Evolutionary conservation across 345 rosid genomes (phyloP).

Genomic region (Pistacia vera): DNA sequence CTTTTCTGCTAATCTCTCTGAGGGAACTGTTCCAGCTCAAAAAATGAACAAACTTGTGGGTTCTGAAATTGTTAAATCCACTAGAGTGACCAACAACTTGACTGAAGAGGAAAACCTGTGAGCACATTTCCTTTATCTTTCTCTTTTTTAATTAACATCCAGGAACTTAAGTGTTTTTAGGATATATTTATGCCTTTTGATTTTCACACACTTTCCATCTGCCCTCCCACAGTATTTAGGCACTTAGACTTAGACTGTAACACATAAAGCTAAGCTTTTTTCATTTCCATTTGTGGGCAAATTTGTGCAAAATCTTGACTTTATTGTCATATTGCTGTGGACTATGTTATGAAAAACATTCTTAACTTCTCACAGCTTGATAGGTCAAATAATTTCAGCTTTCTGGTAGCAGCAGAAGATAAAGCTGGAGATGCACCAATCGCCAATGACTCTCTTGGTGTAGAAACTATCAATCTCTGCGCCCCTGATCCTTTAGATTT

Average conservation of each 20-base stretch:
- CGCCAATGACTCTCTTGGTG: conserved; percentile 31
- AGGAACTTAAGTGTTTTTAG: background rate
- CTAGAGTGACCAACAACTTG: conserved; percentile 18
- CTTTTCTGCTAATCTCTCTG: conserved; percentile 7
- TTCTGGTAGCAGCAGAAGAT: conserved; percentile 23
- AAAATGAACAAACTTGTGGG: conserved; percentile 26
- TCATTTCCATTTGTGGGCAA: background rate
- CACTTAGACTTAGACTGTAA: background rate
- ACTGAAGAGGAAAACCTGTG: conserved; percentile 34
- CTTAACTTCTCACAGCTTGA: conserved; percentile 57
- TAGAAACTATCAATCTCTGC: conserved; percentile 38
- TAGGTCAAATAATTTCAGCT: conserved; percentile 43
- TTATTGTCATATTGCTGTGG: conserved; percentile 17
- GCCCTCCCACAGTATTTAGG: background rate
- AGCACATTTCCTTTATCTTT: conserved; percentile 6
- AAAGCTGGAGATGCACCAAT: conserved; percentile 31
- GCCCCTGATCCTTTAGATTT: conserved; percentile 67
- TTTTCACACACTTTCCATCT: conserved; percentile 4
- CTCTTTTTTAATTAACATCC: background rate
- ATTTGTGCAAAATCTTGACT: conserved; percentile 11
- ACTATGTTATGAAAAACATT: conserved; percentile 28
- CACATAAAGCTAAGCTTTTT: background rate
- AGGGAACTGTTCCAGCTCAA: conserved; percentile 18
- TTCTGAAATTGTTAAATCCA: conserved; percentile 21
- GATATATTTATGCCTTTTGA: conserved; percentile 8